Percentiles rank a stretch among this genome's conserved stretches.
phyloP scores from a whole-genome alignment of 306 rosid species.

The Mucuna pruriens region DNA sequence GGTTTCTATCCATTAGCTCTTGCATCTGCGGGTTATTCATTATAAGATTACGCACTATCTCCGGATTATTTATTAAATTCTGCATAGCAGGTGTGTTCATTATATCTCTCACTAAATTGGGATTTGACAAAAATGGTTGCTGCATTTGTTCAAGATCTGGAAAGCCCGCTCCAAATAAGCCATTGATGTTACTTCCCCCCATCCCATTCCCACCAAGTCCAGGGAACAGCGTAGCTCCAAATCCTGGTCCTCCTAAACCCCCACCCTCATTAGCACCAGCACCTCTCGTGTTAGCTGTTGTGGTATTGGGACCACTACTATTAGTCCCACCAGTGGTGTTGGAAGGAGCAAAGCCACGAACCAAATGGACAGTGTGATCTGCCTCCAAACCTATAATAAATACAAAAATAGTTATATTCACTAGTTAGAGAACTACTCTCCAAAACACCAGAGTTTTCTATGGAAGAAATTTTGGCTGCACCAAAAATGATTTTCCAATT shows the following conservation, averaged over 20 bases:
- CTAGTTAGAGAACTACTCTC: neutral
- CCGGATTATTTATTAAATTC: conserved; percentile 72
- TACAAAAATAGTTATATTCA: conserved; percentile 7
- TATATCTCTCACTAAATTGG: conserved; percentile 74
- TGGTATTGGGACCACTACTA: conserved; percentile 51
- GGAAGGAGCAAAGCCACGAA: conserved; percentile 73
- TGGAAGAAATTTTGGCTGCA: neutral
- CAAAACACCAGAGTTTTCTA: neutral
- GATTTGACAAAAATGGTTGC: conserved; percentile 72
- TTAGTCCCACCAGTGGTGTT: conserved; percentile 55
- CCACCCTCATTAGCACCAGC: conserved; percentile 65
- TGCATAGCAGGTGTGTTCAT: conserved; percentile 83
- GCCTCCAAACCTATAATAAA: conserved; percentile 73
- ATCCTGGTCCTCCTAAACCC: conserved; percentile 61
- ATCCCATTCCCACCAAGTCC: conserved; percentile 62
- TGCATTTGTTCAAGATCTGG: conserved; percentile 81
- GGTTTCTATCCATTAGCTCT: conserved; percentile 82
- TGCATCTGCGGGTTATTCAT: conserved; percentile 93
- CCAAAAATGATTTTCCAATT: conserved; percentile 19
- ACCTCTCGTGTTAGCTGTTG: conserved; percentile 51
- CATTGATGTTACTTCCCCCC: conserved; percentile 56
- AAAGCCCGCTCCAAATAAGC: conserved; percentile 70
- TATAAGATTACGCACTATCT: conserved; percentile 71
- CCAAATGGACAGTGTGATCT: conserved; percentile 85
- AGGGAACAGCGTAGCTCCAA: conserved; percentile 67